Base-by-base conservation (phyloP, 345 rosid genomes). In the thale cress (Arabidopsis thaliana) region DNA sequence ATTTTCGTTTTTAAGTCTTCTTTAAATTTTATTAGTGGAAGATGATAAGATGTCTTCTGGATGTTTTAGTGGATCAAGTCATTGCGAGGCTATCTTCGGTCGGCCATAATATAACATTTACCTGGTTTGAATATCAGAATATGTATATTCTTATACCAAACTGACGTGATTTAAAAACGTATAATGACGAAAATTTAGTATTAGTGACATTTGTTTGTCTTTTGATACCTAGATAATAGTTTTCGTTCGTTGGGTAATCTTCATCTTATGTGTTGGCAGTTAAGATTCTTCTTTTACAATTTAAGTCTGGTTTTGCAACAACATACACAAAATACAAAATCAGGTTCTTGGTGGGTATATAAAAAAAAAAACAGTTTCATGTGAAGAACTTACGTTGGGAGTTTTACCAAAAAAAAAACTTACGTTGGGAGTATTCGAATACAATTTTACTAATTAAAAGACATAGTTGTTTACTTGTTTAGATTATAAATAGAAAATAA, bases 101-200 rank as follows among this genome's bases (percentile, higher is more conserved):
- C 72, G 72, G 78, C 72, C 64, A 73, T 23, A 48, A 30, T 40
- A 51, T 72, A 14, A 13, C 70, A 72, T 57, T 57, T 57, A 57
- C 44, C 11, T 69, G 22, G 14, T 33, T 69, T 68, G 30, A 68
- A 16, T 0, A 16, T 16, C 20, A 16, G 20, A 16, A 68, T 53
- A 40, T 40, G 51, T 53, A 53, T 52, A 4, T 55, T 41, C 12
- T 37, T 22, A 68, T 69, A 11, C 33, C 1, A 22, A 7, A 32
- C 44, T 69, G 56, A 69, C 74, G 41, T 30, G 2, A 57, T 56
- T 30, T 28, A 1, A 6, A 56, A 4, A 3, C 12, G 32, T 23
- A 16, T 33, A 16, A 16, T 4, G 20, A 38, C 45, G 13, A 13
- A 55, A 40, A 24, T 28, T 40, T 41, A 9, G 34, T 40, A 14